Base-by-base conservation (phyloP, 768 basidiomycete species). In the Sutorius australiensis region DNA sequence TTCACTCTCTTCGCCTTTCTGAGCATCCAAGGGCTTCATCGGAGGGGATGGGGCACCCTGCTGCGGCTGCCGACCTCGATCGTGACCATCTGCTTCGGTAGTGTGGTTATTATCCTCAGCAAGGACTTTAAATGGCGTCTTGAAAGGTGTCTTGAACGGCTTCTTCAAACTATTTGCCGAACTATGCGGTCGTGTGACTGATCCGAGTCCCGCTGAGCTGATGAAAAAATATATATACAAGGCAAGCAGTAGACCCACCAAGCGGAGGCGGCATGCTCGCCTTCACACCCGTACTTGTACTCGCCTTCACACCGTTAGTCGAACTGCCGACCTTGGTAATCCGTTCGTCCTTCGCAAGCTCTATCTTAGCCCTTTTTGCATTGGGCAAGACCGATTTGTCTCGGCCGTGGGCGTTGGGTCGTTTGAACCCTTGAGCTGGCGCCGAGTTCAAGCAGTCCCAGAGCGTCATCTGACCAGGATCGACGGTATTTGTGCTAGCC, bases 101-200 rank as follows among this genome's bases (percentile, higher is more conserved):
- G 13, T 28, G 7, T 54, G 52, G 1, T 46, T 53, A 39, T 60
- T 68, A 72, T 1, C 63, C 62, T 59, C 72, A 77, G 61, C 77
- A 78, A 82, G 81, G 54, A 75, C 80, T 37, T 63, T 72, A 42
- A 81, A 62, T 0, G 68, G 63, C 0, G 60, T 63, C 59, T 63
- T 72, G 44, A 81, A 62, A 0, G 68, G 63, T 0, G 60, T 63
- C 59, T 75, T 82, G 67, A 83, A 86, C 3, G 83, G 83, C 61
- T 80, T 84, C 39, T 61, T 72, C 46, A 83, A 58, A 48, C 58
- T 60, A 24, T 57, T 61, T 0, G 66, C 72, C 8, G 80, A 81
- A 44, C 58, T 63, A 60, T 77, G 71, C 5, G 78, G 75, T 56
- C 73, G 79, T 8, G 81, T 81, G 13, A 77, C 81, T 80, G 28